phyloP scores from a whole-genome alignment of 2,329 filamentous ascomycete genomes.

The Hymenoscyphus salicellus region DNA sequence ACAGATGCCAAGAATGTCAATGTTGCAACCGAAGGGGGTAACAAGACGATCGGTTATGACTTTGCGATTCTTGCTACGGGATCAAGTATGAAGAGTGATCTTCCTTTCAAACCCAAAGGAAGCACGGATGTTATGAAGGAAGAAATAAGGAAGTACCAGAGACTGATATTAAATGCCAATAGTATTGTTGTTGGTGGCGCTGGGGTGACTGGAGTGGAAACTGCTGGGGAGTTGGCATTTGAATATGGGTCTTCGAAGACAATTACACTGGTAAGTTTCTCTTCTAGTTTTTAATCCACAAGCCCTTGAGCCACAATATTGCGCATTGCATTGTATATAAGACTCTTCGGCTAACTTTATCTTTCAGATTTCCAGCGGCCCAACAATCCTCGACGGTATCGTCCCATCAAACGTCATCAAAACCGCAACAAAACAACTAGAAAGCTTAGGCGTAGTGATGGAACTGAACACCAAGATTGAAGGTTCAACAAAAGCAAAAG shows the following conservation, averaged over 20 bases:
- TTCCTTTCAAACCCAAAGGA: constrained; percentile 50
- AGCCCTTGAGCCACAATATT: not conserved
- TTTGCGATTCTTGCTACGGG: constrained; percentile 56
- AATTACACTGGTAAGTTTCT: constrained; percentile 27
- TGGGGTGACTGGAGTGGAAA: constrained; percentile 38
- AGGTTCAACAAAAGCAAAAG: constrained; percentile 36
- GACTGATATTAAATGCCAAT: constrained; percentile 26
- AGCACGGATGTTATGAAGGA: constrained; percentile 38
- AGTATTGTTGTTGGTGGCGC: constrained; percentile 36
- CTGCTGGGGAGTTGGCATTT: constrained; percentile 29
- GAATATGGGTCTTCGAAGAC: constrained; percentile 32
- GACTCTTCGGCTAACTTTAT: not conserved
- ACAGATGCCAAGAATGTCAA: constrained; percentile 43
- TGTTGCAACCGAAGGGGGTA: constrained; percentile 38
- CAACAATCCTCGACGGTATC: constrained; percentile 30
- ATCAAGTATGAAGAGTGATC: constrained; percentile 40
- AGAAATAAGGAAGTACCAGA: constrained; percentile 27
- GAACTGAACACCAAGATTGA: constrained; percentile 44
- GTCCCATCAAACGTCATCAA: constrained; percentile 25
- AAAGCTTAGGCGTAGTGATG: constrained; percentile 51
- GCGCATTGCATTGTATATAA: not conserved
- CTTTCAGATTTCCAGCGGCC: constrained; percentile 32
- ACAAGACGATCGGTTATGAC: constrained; percentile 44
- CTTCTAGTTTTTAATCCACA: not conserved
- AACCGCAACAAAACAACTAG: constrained; percentile 43